Percentiles rank a stretch among this genome's conserved stretches.
Conservation (phyloP, 129 eudicot species). For the Chrysanthemum lavandulifolium region DNA sequence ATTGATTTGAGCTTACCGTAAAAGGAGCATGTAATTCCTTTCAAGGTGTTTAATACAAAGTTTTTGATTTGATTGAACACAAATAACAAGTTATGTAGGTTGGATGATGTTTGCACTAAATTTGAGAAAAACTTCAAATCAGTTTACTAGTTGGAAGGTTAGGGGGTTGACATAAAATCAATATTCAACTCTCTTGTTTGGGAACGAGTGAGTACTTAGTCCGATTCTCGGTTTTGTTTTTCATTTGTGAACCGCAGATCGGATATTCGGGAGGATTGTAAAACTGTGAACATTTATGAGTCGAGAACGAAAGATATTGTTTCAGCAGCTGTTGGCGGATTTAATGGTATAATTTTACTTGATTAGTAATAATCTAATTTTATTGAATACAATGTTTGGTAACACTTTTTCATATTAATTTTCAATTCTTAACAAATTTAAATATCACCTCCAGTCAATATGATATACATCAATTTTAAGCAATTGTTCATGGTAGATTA, state of each 20-base stretch:
- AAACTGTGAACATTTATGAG: constrained; percentile 58
- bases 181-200: no score
- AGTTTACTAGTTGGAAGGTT: no score
- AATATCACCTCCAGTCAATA: no score
- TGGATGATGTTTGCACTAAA: neutral
- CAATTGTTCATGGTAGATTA: no score
- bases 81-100: neutral
- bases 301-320: constrained; percentile 76
- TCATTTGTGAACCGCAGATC: constrained; percentile 36
- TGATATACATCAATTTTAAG: no score
- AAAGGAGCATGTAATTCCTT: no score
- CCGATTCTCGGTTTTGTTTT: constrained; percentile 19
- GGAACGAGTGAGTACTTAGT: constrained; percentile 1
- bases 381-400: no score
- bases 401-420: no score
- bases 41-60: neutral
- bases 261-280: constrained; percentile 77
- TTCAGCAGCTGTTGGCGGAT: constrained; percentile 82
- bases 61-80: neutral
- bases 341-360: constrained; percentile 57
- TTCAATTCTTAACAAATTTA: no score
- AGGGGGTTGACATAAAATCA: no score
- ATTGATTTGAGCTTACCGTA: neutral
- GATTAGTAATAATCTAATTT: constrained; percentile 4
- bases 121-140: neutral